These are phyloP conservation scores for Cyclotella baltica DNA, from an alignment of 108 stramenopile species.

Conservation along the genomic window DNA sequence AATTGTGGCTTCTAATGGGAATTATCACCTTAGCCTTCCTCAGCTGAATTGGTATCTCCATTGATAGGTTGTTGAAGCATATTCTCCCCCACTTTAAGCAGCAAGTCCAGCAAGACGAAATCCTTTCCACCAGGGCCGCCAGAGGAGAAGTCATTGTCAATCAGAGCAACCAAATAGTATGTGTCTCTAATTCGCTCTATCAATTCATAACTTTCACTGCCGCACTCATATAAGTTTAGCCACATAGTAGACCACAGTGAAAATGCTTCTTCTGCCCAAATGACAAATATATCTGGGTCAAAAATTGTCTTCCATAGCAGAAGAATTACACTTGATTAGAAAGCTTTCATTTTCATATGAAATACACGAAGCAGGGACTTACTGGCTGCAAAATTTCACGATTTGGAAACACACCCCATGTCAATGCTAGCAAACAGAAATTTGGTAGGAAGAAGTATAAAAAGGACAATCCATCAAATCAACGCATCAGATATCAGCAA, in stretches of 20 bases:
- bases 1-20: too few species aligned
- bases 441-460: neutral
- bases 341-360: neutral
- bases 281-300: constrained; percentile 92
- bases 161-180: constrained; percentile 93
- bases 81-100: constrained; percentile 43
- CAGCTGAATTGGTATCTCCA: too few species aligned
- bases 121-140: constrained; percentile 32
- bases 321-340: neutral
- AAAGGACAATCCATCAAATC: neutral
- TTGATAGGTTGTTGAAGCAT: too few species aligned
- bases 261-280: constrained; percentile 97
- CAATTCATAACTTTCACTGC: constrained; percentile 78
- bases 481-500: neutral
- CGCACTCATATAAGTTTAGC: constrained; percentile 94
- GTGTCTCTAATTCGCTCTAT: constrained; percentile 90
- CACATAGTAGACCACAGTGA: constrained; percentile 93
- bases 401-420: constrained; percentile 88
- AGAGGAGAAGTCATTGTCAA: constrained; percentile 91
- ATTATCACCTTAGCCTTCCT: too few species aligned
- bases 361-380: neutral
- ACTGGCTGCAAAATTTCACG: constrained; percentile 94
- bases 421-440: constrained; percentile 63
- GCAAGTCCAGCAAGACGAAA: constrained; percentile 34
- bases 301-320: constrained; percentile 77